Base-by-base conservation (phyloP, 768 basidiomycete species). In the Lactarius indigo region DNA sequence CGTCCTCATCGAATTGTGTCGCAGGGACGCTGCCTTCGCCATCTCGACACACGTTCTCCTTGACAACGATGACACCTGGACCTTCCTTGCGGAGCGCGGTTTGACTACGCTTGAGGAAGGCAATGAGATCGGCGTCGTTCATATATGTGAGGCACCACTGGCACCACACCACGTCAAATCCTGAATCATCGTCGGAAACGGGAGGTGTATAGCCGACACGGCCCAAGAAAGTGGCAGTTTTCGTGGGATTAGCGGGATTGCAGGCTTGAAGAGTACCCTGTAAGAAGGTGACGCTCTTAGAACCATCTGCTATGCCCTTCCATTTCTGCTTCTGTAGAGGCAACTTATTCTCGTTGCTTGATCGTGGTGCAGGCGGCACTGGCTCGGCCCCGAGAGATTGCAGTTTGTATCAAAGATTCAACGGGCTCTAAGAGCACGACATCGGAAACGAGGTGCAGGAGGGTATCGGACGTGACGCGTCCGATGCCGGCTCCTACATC, bases 81-180 rank as follows among this genome's bases (percentile, higher is more conserved):
- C 73, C 76, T 39, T 72, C 73, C 57, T 74, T 73, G n/a, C 87
- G 80, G 64, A 98, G 75, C 0, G 93, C 86, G 3, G 76, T 78
- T 57, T 82, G 81, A 68, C 88, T 82, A 57, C 87, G 80, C 70
- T 81, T 79, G 70, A 98, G 82, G 78, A 98, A 98, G 2, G 78
- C 75, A 31, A 93, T 82, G 28, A 98, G 84, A 74, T 96, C 91
- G 9, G 74, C 73, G 74, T 96, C 87, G 63, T 81, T 84, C 65
- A 97, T 81, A 79, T 96, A 92, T 2, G 93, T 92, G 18, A 98
- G 82, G 79, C 96, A 96, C 96, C 96, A 98, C 76, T 99, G 96
- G 72, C 92, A 93, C 96, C 93, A 95, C 64, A 96, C 84, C 61
- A 95, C 84, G 76, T 99, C 96, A 77, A 94, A 98, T 1, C 84